phyloP scores from a whole-genome alignment of 2,329 filamentous ascomycete genomes.

The Fusarium sp. region DNA sequence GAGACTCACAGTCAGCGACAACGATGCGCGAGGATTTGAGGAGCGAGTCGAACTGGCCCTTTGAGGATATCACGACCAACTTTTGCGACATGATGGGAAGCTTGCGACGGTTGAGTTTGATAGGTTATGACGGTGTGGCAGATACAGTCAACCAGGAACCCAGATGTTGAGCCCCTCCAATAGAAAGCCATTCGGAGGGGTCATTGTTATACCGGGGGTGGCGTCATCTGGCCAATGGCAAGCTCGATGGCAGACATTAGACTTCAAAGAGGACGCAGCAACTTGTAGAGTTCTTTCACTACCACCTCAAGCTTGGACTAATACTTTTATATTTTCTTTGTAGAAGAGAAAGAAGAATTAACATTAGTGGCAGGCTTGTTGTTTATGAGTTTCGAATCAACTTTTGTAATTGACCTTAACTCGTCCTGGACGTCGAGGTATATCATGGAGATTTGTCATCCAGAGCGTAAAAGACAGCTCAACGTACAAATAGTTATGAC shows the following conservation, averaged over 20 bases:
- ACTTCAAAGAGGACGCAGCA: neutral
- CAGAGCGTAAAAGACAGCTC: no score
- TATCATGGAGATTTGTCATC: no score
- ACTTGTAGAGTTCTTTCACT: no score
- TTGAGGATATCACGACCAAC: conserved; percentile 57
- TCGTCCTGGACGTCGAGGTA: no score
- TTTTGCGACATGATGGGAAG: conserved; percentile 49
- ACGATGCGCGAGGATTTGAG: conserved; percentile 82
- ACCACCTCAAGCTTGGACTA: neutral
- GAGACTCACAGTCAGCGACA: conserved; percentile 84
- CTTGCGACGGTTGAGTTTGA: conserved; percentile 38
- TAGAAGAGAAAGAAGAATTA: neutral
- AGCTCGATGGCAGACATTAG: neutral
- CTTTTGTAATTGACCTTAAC: no score
- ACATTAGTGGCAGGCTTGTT: no score
- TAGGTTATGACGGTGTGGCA: conserved; percentile 42
- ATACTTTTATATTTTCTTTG: neutral
- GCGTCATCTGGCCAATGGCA: conserved; percentile 39
- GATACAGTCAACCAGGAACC: conserved; percentile 37
- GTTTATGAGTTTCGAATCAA: no score
- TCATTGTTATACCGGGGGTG: conserved; percentile 49
- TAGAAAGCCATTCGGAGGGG: conserved; percentile 42
- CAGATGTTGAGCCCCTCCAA: conserved; percentile 43
- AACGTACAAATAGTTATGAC: no score
- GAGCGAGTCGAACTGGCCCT: conserved; percentile 74